These are phyloP conservation scores for Botryotinia convoluta DNA, from an alignment of 2,329 filamentous ascomycete genomes.

Conservation along the genomic window DNA sequence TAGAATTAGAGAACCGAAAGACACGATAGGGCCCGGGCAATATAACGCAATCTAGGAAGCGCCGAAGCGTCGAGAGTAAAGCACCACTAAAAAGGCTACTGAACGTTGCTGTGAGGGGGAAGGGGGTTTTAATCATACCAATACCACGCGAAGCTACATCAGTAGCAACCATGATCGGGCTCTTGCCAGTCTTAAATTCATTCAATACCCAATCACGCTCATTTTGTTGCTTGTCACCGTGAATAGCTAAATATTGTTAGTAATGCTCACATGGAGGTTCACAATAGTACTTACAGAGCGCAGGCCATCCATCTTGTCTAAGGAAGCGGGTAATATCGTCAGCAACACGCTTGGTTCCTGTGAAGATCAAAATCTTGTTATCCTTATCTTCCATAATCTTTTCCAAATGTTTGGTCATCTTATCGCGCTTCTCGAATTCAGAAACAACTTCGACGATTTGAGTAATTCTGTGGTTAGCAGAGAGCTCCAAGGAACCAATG, in stretches of 20 bases:
- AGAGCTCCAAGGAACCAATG: slow-evolving; percentile 92
- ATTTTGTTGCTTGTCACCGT: slow-evolving; percentile 99
- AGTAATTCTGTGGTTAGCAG: slow-evolving; percentile 96
- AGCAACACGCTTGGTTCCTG: slow-evolving; percentile 88
- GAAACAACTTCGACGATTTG: slow-evolving; percentile 96
- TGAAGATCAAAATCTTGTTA: slow-evolving; percentile 96
- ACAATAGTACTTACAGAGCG: slow-evolving; percentile 71
- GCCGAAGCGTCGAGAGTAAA: slow-evolving; percentile 90
- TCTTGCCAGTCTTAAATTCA: slow-evolving; percentile 99
- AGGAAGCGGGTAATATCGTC: slow-evolving; percentile 98
- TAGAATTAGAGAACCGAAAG: slow-evolving; percentile 75
- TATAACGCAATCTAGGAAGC: slow-evolving; percentile 85
- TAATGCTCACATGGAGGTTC: slow-evolving; percentile 43
- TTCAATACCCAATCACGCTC: slow-evolving; percentile 99
- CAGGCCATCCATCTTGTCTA: slow-evolving; percentile 96
- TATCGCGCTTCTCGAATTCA: slow-evolving; percentile 96
- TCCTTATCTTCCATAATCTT: slow-evolving; percentile 95
- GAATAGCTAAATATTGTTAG: slow-evolving; percentile 68
- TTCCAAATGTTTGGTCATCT: slow-evolving; percentile 96
- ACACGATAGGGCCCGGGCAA: slow-evolving; percentile 84
- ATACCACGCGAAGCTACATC: slow-evolving; percentile 99
- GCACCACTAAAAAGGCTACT: slow-evolving; percentile 64
- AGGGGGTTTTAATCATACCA: slow-evolving; percentile 82
- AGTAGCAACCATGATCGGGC: slow-evolving; percentile 99
- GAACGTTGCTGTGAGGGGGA: slow-evolving; percentile 52